Evolutionary conservation across 169 alveolate species (phyloP).

Genomic region (Cryptosporidium viatorum): DNA sequence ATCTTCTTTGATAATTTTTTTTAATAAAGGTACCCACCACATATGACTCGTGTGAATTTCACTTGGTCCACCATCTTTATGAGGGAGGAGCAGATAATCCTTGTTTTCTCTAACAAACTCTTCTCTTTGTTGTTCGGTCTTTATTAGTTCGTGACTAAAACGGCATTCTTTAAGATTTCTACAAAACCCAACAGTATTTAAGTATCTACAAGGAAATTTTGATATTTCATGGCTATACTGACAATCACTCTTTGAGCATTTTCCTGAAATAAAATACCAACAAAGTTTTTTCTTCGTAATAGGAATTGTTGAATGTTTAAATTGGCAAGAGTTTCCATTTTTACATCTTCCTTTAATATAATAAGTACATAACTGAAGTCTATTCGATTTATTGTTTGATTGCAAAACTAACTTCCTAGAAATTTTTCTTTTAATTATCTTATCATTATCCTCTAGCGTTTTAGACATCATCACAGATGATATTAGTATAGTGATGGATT

Average conservation of each 20-base stretch:
- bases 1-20: conserved; percentile 52
- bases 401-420: not conserved
- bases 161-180: conserved; percentile 61
- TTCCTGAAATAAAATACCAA: conserved; percentile 63
- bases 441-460: not conserved
- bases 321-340: conserved; percentile 47
- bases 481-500: not conserved
- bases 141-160: conserved; percentile 49
- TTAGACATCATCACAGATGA: not conserved
- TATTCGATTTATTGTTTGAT: not conserved
- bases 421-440: not conserved
- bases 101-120: conserved; percentile 64
- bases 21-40: conserved; percentile 68
- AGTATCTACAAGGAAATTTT: conserved; percentile 68
- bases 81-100: conserved; percentile 56
- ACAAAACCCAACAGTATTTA: conserved; percentile 66
- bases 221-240: conserved; percentile 68
- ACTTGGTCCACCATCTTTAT: conserved; percentile 65
- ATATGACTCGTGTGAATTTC: conserved; percentile 9
- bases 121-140: conserved; percentile 47
- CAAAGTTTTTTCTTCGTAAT: conserved; percentile 55
- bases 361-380: conserved; percentile 38
- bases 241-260: conserved; percentile 58
- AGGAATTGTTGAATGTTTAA: conserved; percentile 28
- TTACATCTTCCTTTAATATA: conserved; percentile 57